These are phyloP conservation scores for Cydonia oblonga DNA, from an alignment of 331 rosid species.

Conservation along the genomic window DNA sequence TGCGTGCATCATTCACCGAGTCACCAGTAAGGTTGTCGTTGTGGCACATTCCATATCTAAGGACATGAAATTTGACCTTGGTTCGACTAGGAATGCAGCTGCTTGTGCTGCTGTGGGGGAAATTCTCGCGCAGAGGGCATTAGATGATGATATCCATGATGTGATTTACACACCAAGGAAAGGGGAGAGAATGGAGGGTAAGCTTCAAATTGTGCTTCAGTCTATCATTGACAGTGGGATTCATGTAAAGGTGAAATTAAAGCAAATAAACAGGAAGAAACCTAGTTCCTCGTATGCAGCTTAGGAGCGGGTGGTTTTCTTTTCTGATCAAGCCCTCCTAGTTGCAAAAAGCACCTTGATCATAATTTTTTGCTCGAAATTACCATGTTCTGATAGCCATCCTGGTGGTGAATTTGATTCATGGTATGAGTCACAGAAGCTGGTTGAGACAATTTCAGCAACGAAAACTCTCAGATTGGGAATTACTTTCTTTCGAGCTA, in stretches of 20 bases:
- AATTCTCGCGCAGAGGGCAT: slow-evolving; percentile 68
- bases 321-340: background rate
- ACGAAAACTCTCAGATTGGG: background rate
- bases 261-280: slow-evolving; percentile 25
- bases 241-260: slow-evolving; percentile 38
- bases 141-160: slow-evolving; percentile 60
- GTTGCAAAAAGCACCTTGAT: background rate
- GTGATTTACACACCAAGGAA: slow-evolving; percentile 48
- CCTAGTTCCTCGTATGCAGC: background rate
- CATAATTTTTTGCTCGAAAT: too few relatives aligned
- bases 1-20: slow-evolving; percentile 64
- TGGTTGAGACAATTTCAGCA: background rate
- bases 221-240: slow-evolving; percentile 39
- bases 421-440: background rate
- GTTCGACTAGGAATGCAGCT: slow-evolving; percentile 50
- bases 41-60: slow-evolving; percentile 86
- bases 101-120: slow-evolving; percentile 81
- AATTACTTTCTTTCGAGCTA: background rate
- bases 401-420: background rate
- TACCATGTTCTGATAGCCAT: background rate
- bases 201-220: slow-evolving; percentile 38
- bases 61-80: slow-evolving; percentile 63
- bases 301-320: background rate
- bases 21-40: slow-evolving; percentile 71
- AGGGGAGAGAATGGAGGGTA: slow-evolving; percentile 53